phyloP scores from a whole-genome alignment of 1,284 basidiomycete species.

The Sanghuangporus weigelae region DNA sequence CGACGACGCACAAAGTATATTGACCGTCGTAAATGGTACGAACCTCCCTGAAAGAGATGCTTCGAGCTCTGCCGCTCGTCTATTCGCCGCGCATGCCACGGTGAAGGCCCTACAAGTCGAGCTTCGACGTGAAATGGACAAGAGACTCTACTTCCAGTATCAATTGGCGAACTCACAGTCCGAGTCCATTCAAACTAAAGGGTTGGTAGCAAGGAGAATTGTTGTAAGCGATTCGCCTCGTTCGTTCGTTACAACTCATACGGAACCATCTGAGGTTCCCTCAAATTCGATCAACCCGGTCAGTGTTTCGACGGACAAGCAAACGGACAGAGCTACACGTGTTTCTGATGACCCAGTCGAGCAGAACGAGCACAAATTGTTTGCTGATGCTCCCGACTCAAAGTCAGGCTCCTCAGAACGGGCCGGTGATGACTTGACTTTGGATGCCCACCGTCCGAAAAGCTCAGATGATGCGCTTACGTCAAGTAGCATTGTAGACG shows the following conservation, averaged over 20 bases:
- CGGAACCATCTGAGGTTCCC: too few species aligned
- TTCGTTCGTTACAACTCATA: too few species aligned
- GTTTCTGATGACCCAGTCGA: neutral
- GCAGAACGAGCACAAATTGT: neutral
- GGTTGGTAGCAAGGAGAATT: too few species aligned
- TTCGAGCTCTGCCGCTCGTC: slow-evolving; percentile 41
- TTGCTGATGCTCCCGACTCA: neutral
- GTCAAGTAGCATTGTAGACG: too few species aligned
- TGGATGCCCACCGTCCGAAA: neutral
- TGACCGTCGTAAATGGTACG: slow-evolving; percentile 37
- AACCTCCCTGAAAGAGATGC: neutral
- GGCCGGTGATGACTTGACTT: neutral
- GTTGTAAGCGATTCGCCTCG: too few species aligned
- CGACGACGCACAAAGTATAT: slow-evolving; percentile 43
- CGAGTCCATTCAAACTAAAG: neutral
- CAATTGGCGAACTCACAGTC: slow-evolving; percentile 6
- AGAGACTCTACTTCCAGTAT: slow-evolving; percentile 49
- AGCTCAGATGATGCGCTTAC: neutral
- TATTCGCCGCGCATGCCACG: slow-evolving; percentile 55
- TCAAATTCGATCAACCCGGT: neutral
- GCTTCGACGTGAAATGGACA: slow-evolving; percentile 57
- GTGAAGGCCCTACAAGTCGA: slow-evolving; percentile 59
- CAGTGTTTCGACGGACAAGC: neutral
- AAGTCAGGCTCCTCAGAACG: neutral
- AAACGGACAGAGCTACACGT: neutral